Base-by-base conservation (phyloP, 78 protist species). In the Isochrysis galbana region DNA sequence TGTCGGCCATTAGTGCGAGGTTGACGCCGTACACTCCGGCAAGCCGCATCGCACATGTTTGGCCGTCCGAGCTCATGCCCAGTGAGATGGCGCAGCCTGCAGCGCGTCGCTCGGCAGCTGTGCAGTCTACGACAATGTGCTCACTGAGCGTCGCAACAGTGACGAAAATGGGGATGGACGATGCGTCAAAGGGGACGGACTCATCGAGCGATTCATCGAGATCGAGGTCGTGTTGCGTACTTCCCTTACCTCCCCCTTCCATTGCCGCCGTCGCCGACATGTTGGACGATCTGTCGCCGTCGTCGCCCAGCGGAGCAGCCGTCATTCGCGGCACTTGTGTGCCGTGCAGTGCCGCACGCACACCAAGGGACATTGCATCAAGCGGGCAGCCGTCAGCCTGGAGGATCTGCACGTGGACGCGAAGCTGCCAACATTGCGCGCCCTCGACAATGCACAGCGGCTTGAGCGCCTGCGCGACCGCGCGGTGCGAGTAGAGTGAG, bases 191-290 rank as follows among this genome's bases (percentile, higher is more conserved):
- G 80, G 80, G 80, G 41, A 70, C 39, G n/a, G 80, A 26, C 80
- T 70, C 80, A n/a, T 70, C 80, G 41, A 70, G 80, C 80, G 80
- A 70, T 41, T 70, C 80, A 17, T 70, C 80, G 39, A 70, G 80
- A 21, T 70, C 80, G 41, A 70, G 80, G 41, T 70, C 80, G 42
- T 17, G 80, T 3, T 5, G 5, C 41, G 42, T 41, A 14, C 61
- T 14, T 7, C 61, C 61, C n/a, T n/a, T n/a, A n/a, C n/a, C n/a
- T n/a, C n/a, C n/a, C n/a, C n/a, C n/a, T n/a, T n/a, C n/a, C n/a
- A n/a, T n/a, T n/a, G n/a, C n/a, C 39, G 36, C 77, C 77, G 36
- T 26, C 34, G 77, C 77, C 34, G 77, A 11, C n/a, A 11, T 11
- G n/a, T 54, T 11, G 36, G 36, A 19, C 39, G 36, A 2, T 3